phyloP scores from a whole-genome alignment of 352 stramenopile genomes.

The Globisporangium nagaii region DNA sequence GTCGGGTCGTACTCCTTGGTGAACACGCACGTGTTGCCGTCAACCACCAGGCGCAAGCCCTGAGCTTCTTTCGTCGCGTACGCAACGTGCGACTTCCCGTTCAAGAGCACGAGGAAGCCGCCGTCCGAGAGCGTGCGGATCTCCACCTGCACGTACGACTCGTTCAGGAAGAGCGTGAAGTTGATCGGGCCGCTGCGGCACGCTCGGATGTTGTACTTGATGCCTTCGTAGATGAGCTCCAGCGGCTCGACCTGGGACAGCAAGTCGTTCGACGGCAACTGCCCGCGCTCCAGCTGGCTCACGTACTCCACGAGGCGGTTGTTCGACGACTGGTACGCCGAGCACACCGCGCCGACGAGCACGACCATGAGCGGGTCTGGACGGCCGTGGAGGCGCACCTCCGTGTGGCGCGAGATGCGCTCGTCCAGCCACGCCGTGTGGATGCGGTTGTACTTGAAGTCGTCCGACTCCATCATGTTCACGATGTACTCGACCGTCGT shows the following conservation, averaged over 20 bases:
- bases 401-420: constrained; percentile 93
- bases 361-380: constrained; percentile 85
- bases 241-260: constrained; percentile 84
- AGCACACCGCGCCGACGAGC: constrained; percentile 85
- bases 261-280: constrained; percentile 89
- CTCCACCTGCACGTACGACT: constrained; percentile 89
- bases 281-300: constrained; percentile 81
- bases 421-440: constrained; percentile 99
- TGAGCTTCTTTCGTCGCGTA: constrained; percentile 93
- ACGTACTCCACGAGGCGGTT: constrained; percentile 73
- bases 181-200: constrained; percentile 87
- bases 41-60: constrained; percentile 90
- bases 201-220: constrained; percentile 97
- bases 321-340: constrained; percentile 76
- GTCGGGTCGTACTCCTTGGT: constrained; percentile 99
- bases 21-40: constrained; percentile 96
- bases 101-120: constrained; percentile 97
- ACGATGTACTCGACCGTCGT: constrained; percentile 99
- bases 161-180: constrained; percentile 90
- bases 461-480: constrained; percentile 98
- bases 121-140: constrained; percentile 96
- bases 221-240: constrained; percentile 98
- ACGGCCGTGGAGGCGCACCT: constrained; percentile 79
- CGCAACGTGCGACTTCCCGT: constrained; percentile 95
- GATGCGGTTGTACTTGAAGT: constrained; percentile 99